Conservation (phyloP, 441 rosid species). For the Hura crepitans region DNA sequence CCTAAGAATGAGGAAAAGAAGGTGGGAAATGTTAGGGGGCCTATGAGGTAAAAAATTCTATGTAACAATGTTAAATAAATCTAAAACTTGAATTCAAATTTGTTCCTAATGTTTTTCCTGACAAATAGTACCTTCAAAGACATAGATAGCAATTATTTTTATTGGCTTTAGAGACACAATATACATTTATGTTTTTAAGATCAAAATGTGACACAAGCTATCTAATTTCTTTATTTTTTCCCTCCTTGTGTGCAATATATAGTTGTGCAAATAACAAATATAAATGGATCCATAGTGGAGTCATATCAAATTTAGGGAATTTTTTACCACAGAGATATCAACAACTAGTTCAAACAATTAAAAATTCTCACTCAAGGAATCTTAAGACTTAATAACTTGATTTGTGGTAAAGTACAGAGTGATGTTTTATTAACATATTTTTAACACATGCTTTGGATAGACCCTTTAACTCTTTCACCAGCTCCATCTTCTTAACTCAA, state of each 20-base stretch:
- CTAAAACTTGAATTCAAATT: neutral
- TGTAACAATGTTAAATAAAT: neutral
- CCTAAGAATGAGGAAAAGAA: too few species aligned
- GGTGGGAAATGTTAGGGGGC: neutral
- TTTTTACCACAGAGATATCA: constrained; percentile 58
- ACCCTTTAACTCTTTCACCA: constrained; percentile 46
- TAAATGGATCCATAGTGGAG: constrained; percentile 56
- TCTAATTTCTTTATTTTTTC: constrained; percentile 15
- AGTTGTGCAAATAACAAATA: constrained; percentile 51
- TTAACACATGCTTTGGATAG: constrained; percentile 33
- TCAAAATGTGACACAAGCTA: neutral
- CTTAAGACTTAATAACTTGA: constrained; percentile 68
- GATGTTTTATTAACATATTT: constrained; percentile 52
- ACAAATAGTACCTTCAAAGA: neutral
- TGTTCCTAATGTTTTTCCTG: neutral
- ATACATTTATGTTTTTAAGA: neutral
- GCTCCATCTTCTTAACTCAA: constrained; percentile 46
- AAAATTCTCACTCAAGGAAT: constrained; percentile 46
- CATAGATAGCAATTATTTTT: neutral
- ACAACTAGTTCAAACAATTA: constrained; percentile 58
- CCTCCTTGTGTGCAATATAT: constrained; percentile 38
- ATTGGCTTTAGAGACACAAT: neutral
- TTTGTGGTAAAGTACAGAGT: constrained; percentile 69
- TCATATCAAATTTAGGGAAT: constrained; percentile 42
- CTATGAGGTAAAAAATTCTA: neutral